A percentile compares a stretch with the other conserved stretches of the same genome.
These are phyloP conservation scores for Lactarius evosmus DNA, from an alignment of 768 basidiomycete species.

Conservation along the genomic window DNA sequence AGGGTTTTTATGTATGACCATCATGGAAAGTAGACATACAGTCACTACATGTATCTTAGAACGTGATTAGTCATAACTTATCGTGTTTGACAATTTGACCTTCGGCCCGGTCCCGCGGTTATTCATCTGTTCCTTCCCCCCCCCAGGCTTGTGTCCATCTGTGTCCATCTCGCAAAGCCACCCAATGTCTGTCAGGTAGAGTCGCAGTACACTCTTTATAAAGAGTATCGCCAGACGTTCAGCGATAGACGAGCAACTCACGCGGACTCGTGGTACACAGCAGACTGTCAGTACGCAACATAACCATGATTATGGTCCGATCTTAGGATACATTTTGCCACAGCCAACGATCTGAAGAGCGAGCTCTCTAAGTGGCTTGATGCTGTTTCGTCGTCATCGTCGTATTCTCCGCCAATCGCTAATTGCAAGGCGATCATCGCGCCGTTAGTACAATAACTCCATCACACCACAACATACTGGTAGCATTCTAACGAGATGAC, in stretches of 20 bases:
- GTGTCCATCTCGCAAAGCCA: neutral
- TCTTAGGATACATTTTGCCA: conserved; percentile 10
- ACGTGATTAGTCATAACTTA: neutral
- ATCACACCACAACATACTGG: conserved; percentile 1
- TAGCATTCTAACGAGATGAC: conserved; percentile 4
- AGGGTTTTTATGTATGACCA: conserved; percentile 7
- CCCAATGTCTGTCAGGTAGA: conserved; percentile 22
- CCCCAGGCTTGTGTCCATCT: neutral
- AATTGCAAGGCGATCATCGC: conserved; percentile 89
- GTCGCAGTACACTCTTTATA: neutral
- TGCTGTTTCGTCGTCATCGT: conserved; percentile 47
- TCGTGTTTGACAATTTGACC: neutral
- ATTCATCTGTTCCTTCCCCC: neutral
- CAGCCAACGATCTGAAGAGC: conserved; percentile 54
- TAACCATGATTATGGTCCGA: neutral
- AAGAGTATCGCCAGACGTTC: neutral
- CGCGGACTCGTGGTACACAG: conserved; percentile 89
- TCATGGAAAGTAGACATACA: neutral
- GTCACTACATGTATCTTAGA: neutral
- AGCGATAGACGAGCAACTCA: conserved; percentile 63
- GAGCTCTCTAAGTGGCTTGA: conserved; percentile 66
- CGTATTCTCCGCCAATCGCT: conserved; percentile 63
- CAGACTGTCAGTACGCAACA: conserved; percentile 46
- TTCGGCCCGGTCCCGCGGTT: neutral
- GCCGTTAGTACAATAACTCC: conserved; percentile 59